phyloP scores from a whole-genome alignment of 202 grass and related monocot species.

The Bolboschoenoplectus hybrid region DNA sequence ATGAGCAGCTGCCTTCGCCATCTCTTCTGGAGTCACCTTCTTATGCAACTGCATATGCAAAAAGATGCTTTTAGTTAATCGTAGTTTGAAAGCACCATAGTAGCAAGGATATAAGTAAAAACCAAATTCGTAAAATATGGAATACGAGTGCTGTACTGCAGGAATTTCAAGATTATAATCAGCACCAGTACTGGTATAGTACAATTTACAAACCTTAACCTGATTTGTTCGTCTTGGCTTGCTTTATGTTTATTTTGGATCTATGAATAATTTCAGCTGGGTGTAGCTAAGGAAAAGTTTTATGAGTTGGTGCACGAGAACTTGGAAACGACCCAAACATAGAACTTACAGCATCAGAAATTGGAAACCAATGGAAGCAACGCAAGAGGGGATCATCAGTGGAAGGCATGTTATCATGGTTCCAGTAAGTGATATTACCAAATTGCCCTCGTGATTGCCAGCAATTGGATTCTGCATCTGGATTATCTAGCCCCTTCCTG shows the following conservation, averaged over 20 bases:
- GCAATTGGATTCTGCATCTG: slow-evolving; percentile 52
- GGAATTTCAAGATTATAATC: background rate
- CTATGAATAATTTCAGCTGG: background rate
- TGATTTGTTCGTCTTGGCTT: slow-evolving; percentile 7
- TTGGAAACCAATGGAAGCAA: slow-evolving; percentile 83
- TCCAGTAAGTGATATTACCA: slow-evolving; percentile 83
- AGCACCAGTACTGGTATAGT: background rate
- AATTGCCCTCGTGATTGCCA: slow-evolving; percentile 71
- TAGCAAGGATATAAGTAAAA: slow-evolving; percentile 13
- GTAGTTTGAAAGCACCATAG: slow-evolving; percentile 9
- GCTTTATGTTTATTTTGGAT: background rate
- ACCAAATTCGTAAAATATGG: slow-evolving; percentile 11
- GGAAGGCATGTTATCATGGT: slow-evolving; percentile 76
- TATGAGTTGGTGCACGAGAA: background rate
- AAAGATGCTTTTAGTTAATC: slow-evolving; percentile 17
- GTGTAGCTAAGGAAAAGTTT: background rate
- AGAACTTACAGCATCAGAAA: slow-evolving; percentile 77
- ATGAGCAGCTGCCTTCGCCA: slow-evolving; percentile 49
- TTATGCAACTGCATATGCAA: slow-evolving; percentile 80
- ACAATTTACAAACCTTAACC: background rate
- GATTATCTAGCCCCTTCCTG: slow-evolving; percentile 41
- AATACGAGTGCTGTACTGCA: slow-evolving; percentile 24
- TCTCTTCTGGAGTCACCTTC: slow-evolving; percentile 66
- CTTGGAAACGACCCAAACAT: background rate
- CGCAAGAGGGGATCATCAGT: slow-evolving; percentile 73